Evolutionary conservation across 2,329 filamentous ascomycete species (phyloP), one percentile per base, ranked within the genome.

Genomic region (Dryadomyces quercivorus): DNA sequence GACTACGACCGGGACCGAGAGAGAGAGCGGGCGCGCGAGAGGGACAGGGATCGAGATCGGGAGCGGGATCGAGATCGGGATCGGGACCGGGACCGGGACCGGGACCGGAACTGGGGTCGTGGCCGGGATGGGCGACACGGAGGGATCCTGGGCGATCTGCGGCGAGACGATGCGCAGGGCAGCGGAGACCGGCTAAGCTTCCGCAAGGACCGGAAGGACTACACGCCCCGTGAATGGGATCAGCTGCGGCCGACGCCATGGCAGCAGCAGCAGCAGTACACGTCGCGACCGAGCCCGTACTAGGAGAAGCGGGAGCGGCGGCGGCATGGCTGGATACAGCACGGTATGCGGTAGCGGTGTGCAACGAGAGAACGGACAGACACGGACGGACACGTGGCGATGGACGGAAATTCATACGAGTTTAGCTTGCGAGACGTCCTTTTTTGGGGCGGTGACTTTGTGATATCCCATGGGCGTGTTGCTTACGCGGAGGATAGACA

Each of bases 111-210:
- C 5, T 61, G 62, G 2, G 66, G 69, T 0, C 63, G 69, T 1
- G 68, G 71, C 0, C 63, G 67, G 1, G 65, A 67, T 3, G 59
- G 63, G 67, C 3, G 64, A 65, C 7, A 65, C 66, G 55, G 53
- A 4, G 49, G 40, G 2, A 43, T 55, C 5, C 45, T 56, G 12
- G 55, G 51, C 16, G 57, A 58, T 10, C 43, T 58, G 1, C 26
- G 47, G 16, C 51, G 51, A 15, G 48, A 55, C 15, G 51, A 43
- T n/a, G 50, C 40, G 46, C 56, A 18, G 55, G 50, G 60, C 49
- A 58, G 56, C 22, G 57, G 59, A 20, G 61, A 63, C 51, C 60
- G 61, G 9, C 58, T 63, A 43, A 61, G 59, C 52, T 63, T 63
- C 58, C 58, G 57, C 45, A 59, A 59, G 48, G 59, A 61, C 15